phyloP scores from a whole-genome alignment of 495 filamentous ascomycete species.

The Aspergillus ellipticus region DNA sequence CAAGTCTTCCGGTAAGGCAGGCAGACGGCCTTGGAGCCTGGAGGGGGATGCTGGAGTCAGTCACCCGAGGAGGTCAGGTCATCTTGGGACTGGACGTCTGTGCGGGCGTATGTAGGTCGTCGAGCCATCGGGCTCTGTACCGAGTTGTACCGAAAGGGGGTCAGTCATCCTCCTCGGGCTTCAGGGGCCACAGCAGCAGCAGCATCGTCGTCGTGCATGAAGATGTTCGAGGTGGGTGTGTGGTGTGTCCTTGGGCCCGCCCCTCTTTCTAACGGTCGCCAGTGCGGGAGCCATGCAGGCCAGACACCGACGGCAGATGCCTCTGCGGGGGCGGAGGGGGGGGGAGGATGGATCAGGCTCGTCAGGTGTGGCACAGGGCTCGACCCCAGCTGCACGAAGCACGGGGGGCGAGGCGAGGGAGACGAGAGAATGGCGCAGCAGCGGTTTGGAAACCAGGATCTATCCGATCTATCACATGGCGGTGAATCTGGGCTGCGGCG shows the following conservation, averaged over 20 bases:
- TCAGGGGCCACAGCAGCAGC: neutral
- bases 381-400: constrained; percentile 14
- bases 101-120: neutral
- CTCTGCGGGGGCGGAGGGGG: neutral
- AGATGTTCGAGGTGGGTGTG: neutral
- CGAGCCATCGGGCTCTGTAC: too few relatives aligned
- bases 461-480: constrained; percentile 23
- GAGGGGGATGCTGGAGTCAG: too few relatives aligned
- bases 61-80: neutral
- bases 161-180: neutral
- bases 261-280: neutral
- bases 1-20: neutral
- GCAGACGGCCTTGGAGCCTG: too few relatives aligned
- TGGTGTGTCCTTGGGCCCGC: neutral
- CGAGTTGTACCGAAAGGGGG: neutral
- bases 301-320: neutral
- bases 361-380: neutral
- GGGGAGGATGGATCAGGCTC: neutral
- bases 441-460: constrained; percentile 8
- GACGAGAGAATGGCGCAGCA: neutral
- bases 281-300: neutral
- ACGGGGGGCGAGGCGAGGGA: constrained; percentile 4
- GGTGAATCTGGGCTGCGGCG: constrained; percentile 15
- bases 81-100: neutral
- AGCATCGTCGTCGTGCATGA: neutral